Percentiles rank a stretch among this genome's conserved stretches.
These are phyloP conservation scores for Populus simonii DNA, from an alignment of 345 rosid genomes.

Conservation along the genomic window DNA sequence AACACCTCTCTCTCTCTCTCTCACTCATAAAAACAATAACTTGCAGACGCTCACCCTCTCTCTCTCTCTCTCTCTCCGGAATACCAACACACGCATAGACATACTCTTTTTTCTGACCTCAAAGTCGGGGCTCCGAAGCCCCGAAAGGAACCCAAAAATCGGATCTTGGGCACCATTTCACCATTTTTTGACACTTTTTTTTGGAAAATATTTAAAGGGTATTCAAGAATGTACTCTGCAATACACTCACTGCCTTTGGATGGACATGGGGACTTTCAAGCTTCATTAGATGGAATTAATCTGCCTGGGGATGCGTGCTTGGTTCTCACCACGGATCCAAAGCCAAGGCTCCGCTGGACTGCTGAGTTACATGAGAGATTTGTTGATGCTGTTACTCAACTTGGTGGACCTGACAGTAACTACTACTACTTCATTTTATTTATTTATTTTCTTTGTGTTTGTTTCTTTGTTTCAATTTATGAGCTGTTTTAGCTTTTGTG, in stretches of 20 bases:
- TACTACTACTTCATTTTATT: neutral
- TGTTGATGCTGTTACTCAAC: slow-evolving; percentile 84
- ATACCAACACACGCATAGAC: neutral
- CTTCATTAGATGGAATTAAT: slow-evolving; percentile 65
- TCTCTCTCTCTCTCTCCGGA: slow-evolving; percentile 2
- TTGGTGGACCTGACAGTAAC: slow-evolving; percentile 96
- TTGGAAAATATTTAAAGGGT: neutral
- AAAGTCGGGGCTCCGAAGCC: slow-evolving; percentile 4
- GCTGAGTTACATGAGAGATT: slow-evolving; percentile 92
- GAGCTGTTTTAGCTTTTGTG: neutral
- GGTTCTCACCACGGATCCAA: slow-evolving; percentile 88
- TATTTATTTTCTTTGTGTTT: neutral
- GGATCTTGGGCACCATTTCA: neutral
- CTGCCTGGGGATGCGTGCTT: slow-evolving; percentile 70
- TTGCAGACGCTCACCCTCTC: neutral
- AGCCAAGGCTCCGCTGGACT: slow-evolving; percentile 97
- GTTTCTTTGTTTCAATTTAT: no score
- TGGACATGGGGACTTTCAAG: slow-evolving; percentile 42
- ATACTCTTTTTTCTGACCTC: neutral
- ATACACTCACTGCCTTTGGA: slow-evolving; percentile 70
- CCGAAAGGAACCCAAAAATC: neutral
- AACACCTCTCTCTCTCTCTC: neutral
- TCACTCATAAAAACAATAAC: neutral
- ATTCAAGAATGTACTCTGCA: slow-evolving; percentile 63
- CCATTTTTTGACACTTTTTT: neutral